Percentiles rank a stretch among this genome's conserved stretches.
Evolutionary conservation across 2,329 filamentous ascomycete genomes (phyloP).

Genomic region (Neoarthrinium moseri): DNA sequence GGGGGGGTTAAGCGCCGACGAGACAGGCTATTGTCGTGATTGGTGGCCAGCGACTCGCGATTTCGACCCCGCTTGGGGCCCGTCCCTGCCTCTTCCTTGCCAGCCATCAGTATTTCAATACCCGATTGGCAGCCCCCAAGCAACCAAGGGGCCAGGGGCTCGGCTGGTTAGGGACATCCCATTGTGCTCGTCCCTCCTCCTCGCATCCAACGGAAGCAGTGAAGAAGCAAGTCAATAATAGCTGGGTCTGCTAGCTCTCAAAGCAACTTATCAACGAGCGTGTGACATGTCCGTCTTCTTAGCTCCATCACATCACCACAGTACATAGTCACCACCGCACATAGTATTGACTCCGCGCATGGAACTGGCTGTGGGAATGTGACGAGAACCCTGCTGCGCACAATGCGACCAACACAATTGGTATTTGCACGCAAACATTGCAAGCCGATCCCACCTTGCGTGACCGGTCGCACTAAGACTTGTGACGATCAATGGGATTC

Average conservation of each 20-base stretch:
- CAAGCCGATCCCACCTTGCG: too few species aligned
- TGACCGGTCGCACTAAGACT: too few species aligned
- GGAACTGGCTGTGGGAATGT: too few species aligned
- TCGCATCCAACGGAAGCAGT: background rate
- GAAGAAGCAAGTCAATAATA: background rate
- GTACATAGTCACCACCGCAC: background rate
- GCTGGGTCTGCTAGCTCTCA: background rate
- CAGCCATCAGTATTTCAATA: background rate
- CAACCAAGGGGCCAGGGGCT: background rate
- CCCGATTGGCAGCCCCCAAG: slow-evolving; percentile 7
- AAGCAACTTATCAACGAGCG: too few species aligned
- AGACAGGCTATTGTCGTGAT: slow-evolving; percentile 9
- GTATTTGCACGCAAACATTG: too few species aligned
- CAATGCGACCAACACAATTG: too few species aligned
- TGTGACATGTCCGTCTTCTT: too few species aligned
- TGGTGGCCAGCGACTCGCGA: slow-evolving; percentile 1
- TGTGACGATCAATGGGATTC: too few species aligned
- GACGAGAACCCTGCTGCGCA: too few species aligned
- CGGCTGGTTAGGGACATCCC: background rate
- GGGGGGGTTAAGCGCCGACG: slow-evolving; percentile 14
- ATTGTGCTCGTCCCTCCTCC: background rate
- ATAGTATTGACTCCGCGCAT: too few species aligned
- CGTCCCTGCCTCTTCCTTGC: slow-evolving; percentile 4
- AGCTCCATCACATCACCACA: background rate
- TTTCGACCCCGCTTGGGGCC: slow-evolving; percentile 10